Evolutionary conservation across 768 basidiomycete genomes (phyloP).

Genomic region (Coprinellus micaceus): DNA sequence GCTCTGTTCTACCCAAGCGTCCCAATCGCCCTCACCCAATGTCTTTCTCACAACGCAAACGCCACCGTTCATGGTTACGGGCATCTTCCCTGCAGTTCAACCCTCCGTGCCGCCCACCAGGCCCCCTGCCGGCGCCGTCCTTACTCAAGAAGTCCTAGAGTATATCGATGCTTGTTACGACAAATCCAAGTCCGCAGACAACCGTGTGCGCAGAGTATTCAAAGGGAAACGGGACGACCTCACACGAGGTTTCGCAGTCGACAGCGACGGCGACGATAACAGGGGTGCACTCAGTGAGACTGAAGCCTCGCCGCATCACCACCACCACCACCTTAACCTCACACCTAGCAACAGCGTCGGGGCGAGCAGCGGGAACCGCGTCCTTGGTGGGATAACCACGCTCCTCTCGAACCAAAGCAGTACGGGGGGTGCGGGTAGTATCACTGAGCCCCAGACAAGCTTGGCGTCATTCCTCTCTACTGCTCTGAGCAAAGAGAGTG

Average conservation of each 20-base stretch:
- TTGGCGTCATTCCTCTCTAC: conserved; percentile 45
- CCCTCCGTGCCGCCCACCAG: conserved; percentile 17
- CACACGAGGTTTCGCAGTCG: conserved; percentile 23
- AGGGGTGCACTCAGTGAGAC: conserved; percentile 21
- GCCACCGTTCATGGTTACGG: neutral
- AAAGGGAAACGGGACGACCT: conserved; percentile 58
- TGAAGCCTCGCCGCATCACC: conserved; percentile 10
- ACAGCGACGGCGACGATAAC: conserved; percentile 26
- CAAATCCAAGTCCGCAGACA: conserved; percentile 14
- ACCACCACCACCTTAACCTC: neutral
- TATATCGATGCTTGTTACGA: conserved; percentile 48
- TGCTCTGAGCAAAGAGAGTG: conserved; percentile 8
- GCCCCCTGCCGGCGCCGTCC: conserved; percentile 10
- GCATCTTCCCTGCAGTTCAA: conserved; percentile 12
- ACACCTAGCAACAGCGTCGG: neutral
- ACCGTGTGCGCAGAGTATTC: conserved; percentile 55
- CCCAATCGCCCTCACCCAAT: conserved; percentile 15
- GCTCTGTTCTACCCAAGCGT: conserved; percentile 22
- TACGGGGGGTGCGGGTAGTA: conserved; percentile 32
- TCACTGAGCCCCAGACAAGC: conserved; percentile 49
- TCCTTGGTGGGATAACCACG: conserved; percentile 24
- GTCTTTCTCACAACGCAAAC: neutral
- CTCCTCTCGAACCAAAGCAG: neutral
- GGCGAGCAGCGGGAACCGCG: conserved; percentile 10
- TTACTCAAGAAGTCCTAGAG: conserved; percentile 43